Conservation (phyloP, 768 basidiomycete genomes). For the Boletus reticulatus region DNA sequence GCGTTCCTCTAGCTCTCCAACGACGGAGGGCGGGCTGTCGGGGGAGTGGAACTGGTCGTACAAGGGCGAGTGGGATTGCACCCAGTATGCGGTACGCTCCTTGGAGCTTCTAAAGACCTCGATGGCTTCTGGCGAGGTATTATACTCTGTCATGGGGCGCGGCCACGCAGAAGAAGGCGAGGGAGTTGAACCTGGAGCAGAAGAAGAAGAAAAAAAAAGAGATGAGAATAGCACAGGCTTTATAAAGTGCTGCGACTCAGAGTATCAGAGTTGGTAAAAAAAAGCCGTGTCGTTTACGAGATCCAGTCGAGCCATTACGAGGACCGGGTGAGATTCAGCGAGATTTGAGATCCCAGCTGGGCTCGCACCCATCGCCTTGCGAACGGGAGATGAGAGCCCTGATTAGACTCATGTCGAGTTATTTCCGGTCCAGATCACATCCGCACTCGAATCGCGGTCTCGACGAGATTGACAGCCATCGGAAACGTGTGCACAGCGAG, state of each 20-base stretch:
- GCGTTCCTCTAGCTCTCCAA: conserved; percentile 38
- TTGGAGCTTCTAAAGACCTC: conserved; percentile 57
- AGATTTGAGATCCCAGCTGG: conserved; percentile 16
- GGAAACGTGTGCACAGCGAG: conserved; percentile 31
- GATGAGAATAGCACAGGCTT: conserved; percentile 13
- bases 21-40: conserved; percentile 49
- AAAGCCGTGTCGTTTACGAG: conserved; percentile 28
- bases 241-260: conserved; percentile 21
- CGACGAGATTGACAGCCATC: conserved; percentile 27
- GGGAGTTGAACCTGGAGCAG: background rate
- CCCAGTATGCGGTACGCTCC: conserved; percentile 66
- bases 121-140: conserved; percentile 55
- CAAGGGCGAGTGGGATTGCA: conserved; percentile 42
- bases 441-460: conserved; percentile 20
- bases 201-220: conserved; percentile 8
- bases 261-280: conserved; percentile 13
- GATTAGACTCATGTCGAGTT: conserved; percentile 28
- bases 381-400: conserved; percentile 15
- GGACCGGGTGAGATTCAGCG: conserved; percentile 15
- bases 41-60: conserved; percentile 50
- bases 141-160: conserved; percentile 60
- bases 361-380: conserved; percentile 4
- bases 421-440: conserved; percentile 28
- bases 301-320: conserved; percentile 1
- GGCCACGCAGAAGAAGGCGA: background rate